phyloP scores from a whole-genome alignment of 177 flowering plant genomes.

The Vitis hybrid region DNA sequence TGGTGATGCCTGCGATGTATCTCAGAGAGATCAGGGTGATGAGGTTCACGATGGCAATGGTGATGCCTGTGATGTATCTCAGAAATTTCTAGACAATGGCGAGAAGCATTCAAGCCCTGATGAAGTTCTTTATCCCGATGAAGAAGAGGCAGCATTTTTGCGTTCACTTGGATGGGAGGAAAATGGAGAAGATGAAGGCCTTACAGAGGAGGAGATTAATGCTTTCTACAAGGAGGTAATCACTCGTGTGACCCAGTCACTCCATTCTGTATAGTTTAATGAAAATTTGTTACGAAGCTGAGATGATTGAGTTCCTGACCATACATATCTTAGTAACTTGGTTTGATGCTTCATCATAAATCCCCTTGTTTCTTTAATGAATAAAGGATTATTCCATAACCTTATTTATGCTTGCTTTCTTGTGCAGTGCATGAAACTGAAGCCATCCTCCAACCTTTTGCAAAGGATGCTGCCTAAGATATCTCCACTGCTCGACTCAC shows the following conservation, averaged over 20 bases:
- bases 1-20: no score
- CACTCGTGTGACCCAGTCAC: background rate
- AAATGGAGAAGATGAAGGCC: conserved; percentile 31
- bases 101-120: conserved; percentile 6
- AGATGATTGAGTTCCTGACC: background rate
- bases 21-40: no score
- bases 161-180: conserved; percentile 38
- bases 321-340: no score
- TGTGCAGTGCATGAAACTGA: conserved; percentile 18
- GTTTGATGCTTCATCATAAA: no score
- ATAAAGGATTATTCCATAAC: no score
- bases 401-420: no score
- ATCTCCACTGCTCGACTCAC: conserved; percentile 1
- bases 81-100: background rate
- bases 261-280: background rate
- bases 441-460: conserved; percentile 9
- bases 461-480: conserved; percentile 2
- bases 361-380: no score
- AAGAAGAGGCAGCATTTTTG: conserved; percentile 29
- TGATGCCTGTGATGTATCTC: conserved; percentile 2
- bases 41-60: background rate
- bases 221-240: conserved; percentile 18
- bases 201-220: conserved; percentile 35
- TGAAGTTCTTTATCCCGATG: conserved; percentile 11
- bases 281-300: background rate